Evolutionary conservation across 257 asterid species (phyloP).

Genomic region (Salvia miltiorrhiza): DNA sequence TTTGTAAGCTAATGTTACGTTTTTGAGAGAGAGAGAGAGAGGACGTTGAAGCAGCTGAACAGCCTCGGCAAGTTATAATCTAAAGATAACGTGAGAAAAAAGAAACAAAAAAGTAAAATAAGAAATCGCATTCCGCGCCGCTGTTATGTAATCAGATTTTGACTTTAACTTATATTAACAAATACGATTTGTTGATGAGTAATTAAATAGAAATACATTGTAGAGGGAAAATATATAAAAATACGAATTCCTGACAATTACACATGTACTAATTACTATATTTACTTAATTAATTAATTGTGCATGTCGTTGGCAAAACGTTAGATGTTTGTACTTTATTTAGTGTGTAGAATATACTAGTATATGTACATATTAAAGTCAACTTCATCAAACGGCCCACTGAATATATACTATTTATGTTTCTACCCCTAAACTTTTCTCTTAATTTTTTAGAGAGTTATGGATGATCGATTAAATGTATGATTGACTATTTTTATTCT

Average conservation of each 20-base stretch:
- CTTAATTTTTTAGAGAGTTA: neutral
- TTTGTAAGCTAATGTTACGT: neutral
- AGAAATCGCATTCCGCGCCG: constrained; percentile 32
- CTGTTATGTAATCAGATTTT: constrained; percentile 34
- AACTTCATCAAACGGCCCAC: constrained; percentile 32
- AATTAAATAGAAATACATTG: neutral
- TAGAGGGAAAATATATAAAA: neutral
- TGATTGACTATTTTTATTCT: too few relatives aligned
- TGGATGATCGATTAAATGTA: neutral
- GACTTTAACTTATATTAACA: constrained; percentile 15
- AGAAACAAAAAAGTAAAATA: too few relatives aligned
- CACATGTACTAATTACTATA: neutral
- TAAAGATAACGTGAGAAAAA: constrained; percentile 25
- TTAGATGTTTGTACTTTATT: constrained; percentile 27
- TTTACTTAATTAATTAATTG: neutral
- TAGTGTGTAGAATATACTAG: neutral
- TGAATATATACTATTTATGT: neutral
- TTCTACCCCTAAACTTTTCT: constrained; percentile 1
- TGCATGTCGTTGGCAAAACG: constrained; percentile 29
- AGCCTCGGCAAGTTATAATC: constrained; percentile 15
- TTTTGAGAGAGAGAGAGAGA: neutral
- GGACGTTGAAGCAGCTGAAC: constrained; percentile 54
- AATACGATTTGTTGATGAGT: neutral
- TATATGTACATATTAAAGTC: constrained; percentile 24
- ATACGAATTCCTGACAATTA: neutral